phyloP scores from a whole-genome alignment of 2,329 filamentous ascomycete species.

The Mycosphaerella arachidis region DNA sequence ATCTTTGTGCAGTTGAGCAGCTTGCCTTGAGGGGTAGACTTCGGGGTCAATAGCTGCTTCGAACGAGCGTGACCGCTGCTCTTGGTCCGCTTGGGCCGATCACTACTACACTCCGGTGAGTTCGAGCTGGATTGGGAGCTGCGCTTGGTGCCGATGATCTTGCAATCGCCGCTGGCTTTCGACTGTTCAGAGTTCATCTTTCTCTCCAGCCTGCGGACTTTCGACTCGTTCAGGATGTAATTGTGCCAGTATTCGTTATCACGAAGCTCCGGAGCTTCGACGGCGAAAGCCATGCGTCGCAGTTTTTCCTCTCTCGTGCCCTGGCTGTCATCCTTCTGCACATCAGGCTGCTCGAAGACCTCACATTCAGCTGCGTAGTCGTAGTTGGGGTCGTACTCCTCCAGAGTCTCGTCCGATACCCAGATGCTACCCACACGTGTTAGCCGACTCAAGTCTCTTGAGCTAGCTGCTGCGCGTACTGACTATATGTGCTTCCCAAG shows the following conservation, averaged over 20 bases:
- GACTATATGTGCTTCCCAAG: constrained; percentile 24
- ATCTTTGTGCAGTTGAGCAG: neutral
- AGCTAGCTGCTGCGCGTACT: neutral
- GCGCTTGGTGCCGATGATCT: neutral
- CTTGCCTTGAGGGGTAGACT: neutral
- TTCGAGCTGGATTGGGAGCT: neutral
- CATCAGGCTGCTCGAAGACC: neutral
- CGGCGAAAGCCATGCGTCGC: constrained; percentile 9
- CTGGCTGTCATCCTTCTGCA: constrained; percentile 4
- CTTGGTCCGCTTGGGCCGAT: neutral
- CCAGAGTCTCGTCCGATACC: constrained; percentile 9
- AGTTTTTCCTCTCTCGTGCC: constrained; percentile 5
- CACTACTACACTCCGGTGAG: neutral
- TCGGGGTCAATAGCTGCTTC: neutral
- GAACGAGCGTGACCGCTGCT: neutral
- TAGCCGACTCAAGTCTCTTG: neutral
- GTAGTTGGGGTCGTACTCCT: constrained; percentile 10
- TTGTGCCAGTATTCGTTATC: constrained; percentile 12
- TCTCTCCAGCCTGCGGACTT: constrained; percentile 11
- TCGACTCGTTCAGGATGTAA: constrained; percentile 5
- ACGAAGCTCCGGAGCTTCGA: constrained; percentile 5
- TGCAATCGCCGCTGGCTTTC: neutral
- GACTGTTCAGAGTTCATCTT: neutral
- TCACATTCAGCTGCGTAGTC: constrained; percentile 11
- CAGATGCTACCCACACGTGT: constrained; percentile 15